Base-by-base conservation (phyloP, 2,329 filamentous ascomycete genomes). In the Cladorrhinum sp. region DNA sequence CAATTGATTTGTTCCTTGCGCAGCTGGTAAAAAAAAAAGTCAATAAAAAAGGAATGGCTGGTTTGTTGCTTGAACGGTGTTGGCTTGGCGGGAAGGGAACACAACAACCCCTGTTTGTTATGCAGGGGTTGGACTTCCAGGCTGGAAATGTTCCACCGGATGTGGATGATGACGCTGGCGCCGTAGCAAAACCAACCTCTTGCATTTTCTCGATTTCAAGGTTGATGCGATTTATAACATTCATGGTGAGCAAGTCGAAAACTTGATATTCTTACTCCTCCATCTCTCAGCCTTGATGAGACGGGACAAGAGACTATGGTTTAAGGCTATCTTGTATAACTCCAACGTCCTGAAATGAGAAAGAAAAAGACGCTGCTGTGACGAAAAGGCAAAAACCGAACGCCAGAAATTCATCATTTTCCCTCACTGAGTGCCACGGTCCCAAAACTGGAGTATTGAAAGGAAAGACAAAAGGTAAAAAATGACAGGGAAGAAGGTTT, bases 11-110 rank as follows among this genome's bases (percentile, higher is more conserved):
- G 20, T 54, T 21, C 28, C 33, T 36, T 12, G 6, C 52, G 36
- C 18, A 20, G 52, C 52, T 46, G 16, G 33, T 36, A 36, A 36
- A 36, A 36, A 36, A 54, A 46, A 55, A 69, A 66, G 65, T 68
- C 67, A 70, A 70, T 67, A 71, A 70, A 70, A 60, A 61, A 65
- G 68, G 68, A 67, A 66, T 68, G 69, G 68, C 62, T 58, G 61
- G 33, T 49, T 39, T 7, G 6, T 42, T n/a, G 36, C 5, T 7
- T 42, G 42, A 46, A 46, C 42, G 42, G 6, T 20, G 16, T 46
- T 21, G 18, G 42, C 42, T 46, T 46, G 42, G 42, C 42, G 42
- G 42, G 42, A 18, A 14, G 10, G 7, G 8, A 7, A 20, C 3
- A 18, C 42, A 42, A 7, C 16, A 42, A 18, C 42, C 42, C 42